phyloP scores from a whole-genome alignment of 352 stramenopile genomes.

The Phytophthora pistaciae region DNA sequence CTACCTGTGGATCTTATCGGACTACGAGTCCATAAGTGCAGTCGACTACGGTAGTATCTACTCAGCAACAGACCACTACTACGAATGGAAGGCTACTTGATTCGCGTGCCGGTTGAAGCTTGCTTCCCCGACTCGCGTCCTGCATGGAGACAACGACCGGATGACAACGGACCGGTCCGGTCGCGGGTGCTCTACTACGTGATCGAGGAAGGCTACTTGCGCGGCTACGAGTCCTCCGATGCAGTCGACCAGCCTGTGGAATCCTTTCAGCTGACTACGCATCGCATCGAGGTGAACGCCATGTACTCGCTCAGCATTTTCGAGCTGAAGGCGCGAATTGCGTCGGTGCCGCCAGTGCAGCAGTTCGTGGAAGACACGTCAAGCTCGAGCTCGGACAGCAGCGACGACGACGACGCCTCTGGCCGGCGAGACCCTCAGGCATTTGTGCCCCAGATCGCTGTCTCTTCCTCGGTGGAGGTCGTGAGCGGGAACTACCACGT shows the following conservation, averaged over 20 bases:
- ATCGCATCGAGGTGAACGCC: constrained; percentile 66
- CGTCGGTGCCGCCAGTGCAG: constrained; percentile 13
- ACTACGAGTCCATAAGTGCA: background rate
- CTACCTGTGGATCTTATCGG: constrained; percentile 10
- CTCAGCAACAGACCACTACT: background rate
- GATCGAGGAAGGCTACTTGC: constrained; percentile 68
- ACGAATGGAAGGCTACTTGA: constrained; percentile 79
- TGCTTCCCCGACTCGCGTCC: constrained; percentile 35
- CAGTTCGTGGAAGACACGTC: constrained; percentile 32
- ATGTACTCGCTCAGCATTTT: constrained; percentile 77
- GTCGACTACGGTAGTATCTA: background rate
- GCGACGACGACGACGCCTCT: constrained; percentile 23
- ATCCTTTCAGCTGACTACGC: constrained; percentile 66
- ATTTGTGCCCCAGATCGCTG: constrained; percentile 6
- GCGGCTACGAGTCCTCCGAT: constrained; percentile 54
- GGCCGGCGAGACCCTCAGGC: background rate
- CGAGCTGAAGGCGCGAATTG: constrained; percentile 50
- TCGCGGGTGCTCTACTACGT: constrained; percentile 70
- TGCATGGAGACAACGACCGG: constrained; percentile 25
- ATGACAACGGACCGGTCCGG: constrained; percentile 20
- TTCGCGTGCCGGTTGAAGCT: constrained; percentile 56
- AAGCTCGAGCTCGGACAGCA: constrained; percentile 43
- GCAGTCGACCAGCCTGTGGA: constrained; percentile 52
- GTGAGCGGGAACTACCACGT: constrained; percentile 39
- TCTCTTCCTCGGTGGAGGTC: constrained; percentile 6